Conservation (phyloP, 805 yeast genomes). For the Cyberlindnera maritima region DNA sequence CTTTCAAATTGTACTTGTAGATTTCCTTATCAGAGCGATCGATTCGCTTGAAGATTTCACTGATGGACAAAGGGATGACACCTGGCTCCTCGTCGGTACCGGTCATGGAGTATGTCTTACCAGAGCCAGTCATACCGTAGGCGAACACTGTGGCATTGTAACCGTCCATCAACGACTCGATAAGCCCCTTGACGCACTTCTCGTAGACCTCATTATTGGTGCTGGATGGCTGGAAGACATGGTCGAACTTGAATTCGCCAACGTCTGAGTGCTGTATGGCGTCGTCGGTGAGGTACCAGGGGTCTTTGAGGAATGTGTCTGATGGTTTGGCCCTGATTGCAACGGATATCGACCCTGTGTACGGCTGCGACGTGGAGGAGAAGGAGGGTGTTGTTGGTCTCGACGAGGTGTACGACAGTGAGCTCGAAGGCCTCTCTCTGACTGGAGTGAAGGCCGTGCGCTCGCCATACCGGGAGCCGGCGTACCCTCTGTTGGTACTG, state of each 20-base stretch:
- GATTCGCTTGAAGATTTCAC: constrained; percentile 52
- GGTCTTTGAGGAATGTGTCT: constrained; percentile 29
- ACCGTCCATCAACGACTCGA: constrained; percentile 60
- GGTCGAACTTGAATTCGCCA: constrained; percentile 72
- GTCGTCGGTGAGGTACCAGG: constrained; percentile 29
- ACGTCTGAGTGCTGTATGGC: constrained; percentile 53
- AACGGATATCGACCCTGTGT: constrained; percentile 72
- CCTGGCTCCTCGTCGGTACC: constrained; percentile 58
- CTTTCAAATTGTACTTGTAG: constrained; percentile 43
- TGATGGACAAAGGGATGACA: constrained; percentile 74
- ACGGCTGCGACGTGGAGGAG: constrained; percentile 29
- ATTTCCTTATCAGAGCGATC: constrained; percentile 24
- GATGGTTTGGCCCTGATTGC: constrained; percentile 76
- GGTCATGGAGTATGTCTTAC: constrained; percentile 94
- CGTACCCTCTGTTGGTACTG: constrained; percentile 16
- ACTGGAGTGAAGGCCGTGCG: constrained; percentile 23
- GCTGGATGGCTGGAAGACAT: constrained; percentile 61
- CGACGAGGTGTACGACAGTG: constrained; percentile 16
- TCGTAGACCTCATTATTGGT: constrained; percentile 62
- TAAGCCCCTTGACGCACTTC: constrained; percentile 50
- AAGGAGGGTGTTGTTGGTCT: constrained; percentile 27
- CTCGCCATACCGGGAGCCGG: constrained; percentile 22
- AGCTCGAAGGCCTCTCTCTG: constrained; percentile 20
- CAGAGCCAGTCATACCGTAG: constrained; percentile 96
- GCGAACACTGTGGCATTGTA: constrained; percentile 90